A percentile compares a stretch with the other conserved stretches of the same genome.
phyloP scores from a whole-genome alignment of 768 basidiomycete genomes.

The Termitomyces titanicus region DNA sequence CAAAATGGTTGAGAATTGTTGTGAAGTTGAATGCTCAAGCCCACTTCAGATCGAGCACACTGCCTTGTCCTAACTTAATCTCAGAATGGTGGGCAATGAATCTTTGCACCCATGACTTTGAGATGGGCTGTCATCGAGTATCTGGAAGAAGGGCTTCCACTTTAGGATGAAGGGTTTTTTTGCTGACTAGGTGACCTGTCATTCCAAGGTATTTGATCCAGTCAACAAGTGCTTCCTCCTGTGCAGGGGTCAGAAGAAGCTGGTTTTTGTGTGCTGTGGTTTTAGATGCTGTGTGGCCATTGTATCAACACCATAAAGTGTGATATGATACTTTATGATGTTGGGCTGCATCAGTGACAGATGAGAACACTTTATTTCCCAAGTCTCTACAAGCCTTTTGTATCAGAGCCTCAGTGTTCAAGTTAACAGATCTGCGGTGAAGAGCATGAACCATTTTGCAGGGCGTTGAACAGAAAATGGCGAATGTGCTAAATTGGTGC shows the following conservation, averaged over 20 bases:
- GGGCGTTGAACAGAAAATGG: neutral
- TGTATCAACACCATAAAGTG: too few species aligned
- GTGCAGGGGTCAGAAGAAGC: too few species aligned
- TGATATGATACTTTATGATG: too few species aligned
- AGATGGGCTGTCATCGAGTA: too few species aligned
- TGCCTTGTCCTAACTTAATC: slow-evolving; percentile 22
- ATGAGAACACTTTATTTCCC: too few species aligned
- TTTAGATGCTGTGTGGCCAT: too few species aligned
- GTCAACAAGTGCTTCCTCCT: too few species aligned
- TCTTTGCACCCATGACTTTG: too few species aligned
- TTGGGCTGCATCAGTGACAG: too few species aligned
- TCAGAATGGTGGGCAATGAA: neutral
- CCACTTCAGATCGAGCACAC: slow-evolving; percentile 29
- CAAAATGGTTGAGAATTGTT: slow-evolving; percentile 24
- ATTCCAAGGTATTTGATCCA: too few species aligned
- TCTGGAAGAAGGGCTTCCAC: too few species aligned
- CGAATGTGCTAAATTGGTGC: neutral
- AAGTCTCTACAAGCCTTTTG: neutral
- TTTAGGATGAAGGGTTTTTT: neutral
- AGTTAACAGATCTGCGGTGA: neutral
- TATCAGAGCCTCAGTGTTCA: neutral
- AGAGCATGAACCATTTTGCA: neutral
- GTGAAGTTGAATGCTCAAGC: slow-evolving; percentile 29
- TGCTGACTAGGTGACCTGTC: neutral
- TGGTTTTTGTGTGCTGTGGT: too few species aligned